Evolutionary conservation across 2,329 filamentous ascomycete genomes (phyloP), one percentile per base, ranked within the genome.

Genomic region (Calonectria henricotiae): DNA sequence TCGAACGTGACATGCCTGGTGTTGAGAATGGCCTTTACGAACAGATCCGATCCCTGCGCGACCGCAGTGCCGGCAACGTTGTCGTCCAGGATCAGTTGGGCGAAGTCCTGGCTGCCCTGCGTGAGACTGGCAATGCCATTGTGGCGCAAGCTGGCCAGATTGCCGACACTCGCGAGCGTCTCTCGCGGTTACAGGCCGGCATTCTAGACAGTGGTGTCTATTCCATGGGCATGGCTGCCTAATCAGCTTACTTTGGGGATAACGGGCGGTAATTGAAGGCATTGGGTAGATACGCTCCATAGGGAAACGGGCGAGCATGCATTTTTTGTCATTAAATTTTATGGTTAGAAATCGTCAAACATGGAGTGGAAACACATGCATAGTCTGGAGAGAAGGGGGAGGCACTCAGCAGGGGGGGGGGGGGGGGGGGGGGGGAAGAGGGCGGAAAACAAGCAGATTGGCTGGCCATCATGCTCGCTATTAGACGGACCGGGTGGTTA

Each of bases 11-110:
- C 74, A 85, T 86, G 84, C 84, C 84, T 3, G 83, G 84, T 32
- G 84, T 86, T 1, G 84, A 86, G 76, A 84, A 85, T 63, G 84
- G 84, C 0, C 78, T 86, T 17, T 86, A 86, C 68, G 84, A 85
- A 70, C 82, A 84, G 70, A 83, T 85, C 60, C 77, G 82, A 27
- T 74, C 77, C 13, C 72, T 84, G 17, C 78, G 82, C 7, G 82
- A 84, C 65, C 79, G 79, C 58, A 80, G 79, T 35, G 77, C 77
- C 39, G 76, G 76, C 61, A 76, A 72, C 43, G 73, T 70, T 5
- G 72, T 80, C 17, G 79, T 83, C 11, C 80, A 82, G 67, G 82
- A 84, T 62, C 82, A 84, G 76, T 78, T 84, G 1, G 79, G 79
- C 54, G 82, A 84, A 72, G 79, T 84, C 32, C 74, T 84, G 11